phyloP scores from a whole-genome alignment of 352 stramenopile species.

The Pythium dissimile region DNA sequence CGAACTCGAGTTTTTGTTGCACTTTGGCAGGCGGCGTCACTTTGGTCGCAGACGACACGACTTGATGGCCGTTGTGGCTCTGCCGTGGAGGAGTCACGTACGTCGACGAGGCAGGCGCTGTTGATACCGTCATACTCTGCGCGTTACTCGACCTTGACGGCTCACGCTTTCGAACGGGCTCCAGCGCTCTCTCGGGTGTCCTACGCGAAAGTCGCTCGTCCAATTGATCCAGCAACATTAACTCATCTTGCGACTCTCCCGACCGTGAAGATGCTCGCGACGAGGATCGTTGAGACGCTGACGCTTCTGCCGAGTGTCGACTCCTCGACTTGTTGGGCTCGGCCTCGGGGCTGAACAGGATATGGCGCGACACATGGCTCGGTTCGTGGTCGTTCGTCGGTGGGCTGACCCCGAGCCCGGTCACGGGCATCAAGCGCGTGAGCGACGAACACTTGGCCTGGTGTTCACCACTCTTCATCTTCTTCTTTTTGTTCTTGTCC shows the following conservation, averaged over 20 bases:
- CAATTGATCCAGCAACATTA: conserved; percentile 56
- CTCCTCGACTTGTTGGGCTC: background rate
- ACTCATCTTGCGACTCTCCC: conserved; percentile 53
- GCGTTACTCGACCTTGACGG: background rate
- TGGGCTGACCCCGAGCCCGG: background rate
- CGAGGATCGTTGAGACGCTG: background rate
- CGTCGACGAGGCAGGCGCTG: background rate
- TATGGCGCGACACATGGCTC: conserved; percentile 33
- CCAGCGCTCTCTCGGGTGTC: background rate
- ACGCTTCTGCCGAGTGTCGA: background rate
- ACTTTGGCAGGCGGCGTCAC: background rate
- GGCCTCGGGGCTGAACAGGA: conserved; percentile 44
- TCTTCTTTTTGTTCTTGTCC: background rate
- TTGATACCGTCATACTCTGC: conserved; percentile 1
- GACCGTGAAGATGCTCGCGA: background rate
- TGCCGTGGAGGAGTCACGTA: conserved; percentile 13
- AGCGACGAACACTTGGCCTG: conserved; percentile 22
- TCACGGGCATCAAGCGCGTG: conserved; percentile 7
- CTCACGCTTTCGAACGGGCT: background rate
- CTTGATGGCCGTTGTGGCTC: background rate
- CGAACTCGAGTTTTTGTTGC: conserved; percentile 39
- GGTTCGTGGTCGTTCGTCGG: conserved; percentile 1
- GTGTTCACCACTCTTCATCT: background rate
- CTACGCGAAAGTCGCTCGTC: conserved; percentile 23
- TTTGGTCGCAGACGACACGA: background rate